Conservation (phyloP, 805 yeast species). For the Teunomyces lycoperdinae region DNA sequence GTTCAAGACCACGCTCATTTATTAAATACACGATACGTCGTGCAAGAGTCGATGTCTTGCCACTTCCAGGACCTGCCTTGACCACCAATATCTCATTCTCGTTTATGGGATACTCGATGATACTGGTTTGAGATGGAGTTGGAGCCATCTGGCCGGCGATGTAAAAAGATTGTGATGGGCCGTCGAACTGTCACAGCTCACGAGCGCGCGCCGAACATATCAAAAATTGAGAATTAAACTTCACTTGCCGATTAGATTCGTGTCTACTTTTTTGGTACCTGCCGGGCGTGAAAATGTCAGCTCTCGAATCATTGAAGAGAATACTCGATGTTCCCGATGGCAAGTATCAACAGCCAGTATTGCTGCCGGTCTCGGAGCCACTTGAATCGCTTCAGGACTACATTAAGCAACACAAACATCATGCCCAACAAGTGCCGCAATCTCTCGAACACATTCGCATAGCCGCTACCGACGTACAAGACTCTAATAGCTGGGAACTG, state of each 20-base stretch:
- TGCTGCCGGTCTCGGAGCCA: slow-evolving; percentile 1
- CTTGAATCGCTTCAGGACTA: slow-evolving; percentile 10
- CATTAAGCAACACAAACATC: background rate
- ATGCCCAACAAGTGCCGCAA: background rate
- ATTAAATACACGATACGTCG: slow-evolving; percentile 51
- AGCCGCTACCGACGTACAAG: background rate
- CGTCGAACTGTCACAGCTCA: background rate
- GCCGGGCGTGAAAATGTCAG: slow-evolving; percentile 8
- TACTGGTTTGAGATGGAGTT: slow-evolving; percentile 39
- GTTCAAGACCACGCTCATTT: slow-evolving; percentile 32
- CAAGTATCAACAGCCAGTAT: slow-evolving; percentile 4
- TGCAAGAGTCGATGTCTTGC: slow-evolving; percentile 62
- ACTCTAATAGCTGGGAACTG: background rate
- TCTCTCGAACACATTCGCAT: slow-evolving; percentile 1
- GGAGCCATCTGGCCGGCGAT: background rate
- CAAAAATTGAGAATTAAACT: too few relatives aligned
- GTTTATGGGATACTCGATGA: slow-evolving; percentile 41
- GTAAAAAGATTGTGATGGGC: background rate
- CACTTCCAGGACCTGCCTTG: slow-evolving; percentile 73
- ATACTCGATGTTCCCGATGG: slow-evolving; percentile 5
- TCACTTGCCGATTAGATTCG: too few relatives aligned
- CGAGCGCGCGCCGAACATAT: background rate
- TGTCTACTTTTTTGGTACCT: too few relatives aligned
- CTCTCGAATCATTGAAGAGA: slow-evolving; percentile 10
- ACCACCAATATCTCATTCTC: slow-evolving; percentile 46